Base-by-base conservation (phyloP, 768 basidiomycete species). In the Ramaria rubella region DNA sequence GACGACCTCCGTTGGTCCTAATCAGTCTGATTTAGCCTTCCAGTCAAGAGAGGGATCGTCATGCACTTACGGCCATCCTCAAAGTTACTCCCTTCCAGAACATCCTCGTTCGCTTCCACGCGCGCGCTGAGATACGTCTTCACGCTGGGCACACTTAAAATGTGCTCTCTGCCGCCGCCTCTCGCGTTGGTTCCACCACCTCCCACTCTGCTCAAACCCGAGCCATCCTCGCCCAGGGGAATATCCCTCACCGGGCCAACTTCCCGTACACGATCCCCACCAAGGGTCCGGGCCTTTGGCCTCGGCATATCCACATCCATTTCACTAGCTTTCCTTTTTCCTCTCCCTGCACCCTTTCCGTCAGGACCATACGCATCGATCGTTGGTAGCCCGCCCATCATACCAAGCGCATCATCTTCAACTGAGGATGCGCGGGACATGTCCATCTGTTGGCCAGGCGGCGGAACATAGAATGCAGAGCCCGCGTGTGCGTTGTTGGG, bases 51-150 rank as follows among this genome's bases (percentile, higher is more conserved):
- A 60, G 29, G 6, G n/a, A 49, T 2, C 7, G 7, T 19, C 17
- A 19, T 19, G 23, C 1, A 75, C 77, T 50, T 63, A 82, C 85
- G 79, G 49, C 74, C 78, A 40, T 79, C 77, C 58, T 86, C 87
- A 6, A 83, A 76, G 73, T 99, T 97, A 49, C 81, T 74, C 2
- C 74, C 90, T 68, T 97, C 93, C 36, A 96, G 70, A 7, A 83
- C 63, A 54, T 87, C 81, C 4, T 83, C 83, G 27, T 74, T 77
- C 4, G 82, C 84, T 9, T 89, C 85, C n/a, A 87, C 75, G 21
- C 76, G 77, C 2, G 75, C 73, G 46, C 73, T 79, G 34, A 90
- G 58, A 54, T 77, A 78, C 0, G 83, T 85, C 65, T 90, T 68
- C 45, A 90, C 63, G 3, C 81, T 70, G 4, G 83, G 86, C 1